Evolutionary conservation across 164 flowering plant genomes (phyloP), one percentile per base, ranked within the genome.

Genomic region (Malania oleifera): DNA sequence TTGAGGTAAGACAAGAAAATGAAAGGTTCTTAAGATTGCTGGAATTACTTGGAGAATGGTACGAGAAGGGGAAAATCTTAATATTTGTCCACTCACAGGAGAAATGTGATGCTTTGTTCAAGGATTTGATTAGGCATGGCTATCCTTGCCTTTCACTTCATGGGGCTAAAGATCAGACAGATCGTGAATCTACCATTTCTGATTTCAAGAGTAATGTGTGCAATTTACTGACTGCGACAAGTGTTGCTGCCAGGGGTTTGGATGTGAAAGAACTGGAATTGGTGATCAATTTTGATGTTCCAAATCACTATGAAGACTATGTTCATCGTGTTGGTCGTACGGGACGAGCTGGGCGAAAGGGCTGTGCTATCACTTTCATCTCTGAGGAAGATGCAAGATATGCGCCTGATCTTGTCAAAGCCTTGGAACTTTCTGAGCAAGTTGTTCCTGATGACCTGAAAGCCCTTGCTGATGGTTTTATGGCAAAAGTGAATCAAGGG

Each of bases 211-310:
- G 80, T 66, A 86, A 86, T 67, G 98, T 89, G 7, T 86, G 97
- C 78, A 87, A 78, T 63, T 54, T 92, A 66, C 73, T 92, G 80
- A 69, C 87, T 72, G 98, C 98, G 2, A 92, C 98, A 29, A 87
- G 97, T 67, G 31, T 93, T 67, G 98, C 98, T 60, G 95, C 98
- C 17, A 87, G 98, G 71, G 98, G 98, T 28, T 79, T 90, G 55
- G 98, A 90, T 80, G 98, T 93, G 47, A 93, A 93, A 74, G 97
- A 93, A 60, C 96, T 93, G 41, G 98, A 93, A 67, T 70, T 93
- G 54, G 97, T 89, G 46, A 66, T 93, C 45, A 93, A 93, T 65
- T 93, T 52, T 70, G 91, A 93, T 70, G 95, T 78, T 38, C 96
- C 98, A 26, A 92, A 87, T 64, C 98, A 92, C 68, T 92, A 92